A percentile compares a stretch with the other conserved stretches of the same genome.
These are phyloP conservation scores for Aspergillus sp. DNA, from an alignment of 2,329 filamentous ascomycete genomes.

Conservation along the genomic window DNA sequence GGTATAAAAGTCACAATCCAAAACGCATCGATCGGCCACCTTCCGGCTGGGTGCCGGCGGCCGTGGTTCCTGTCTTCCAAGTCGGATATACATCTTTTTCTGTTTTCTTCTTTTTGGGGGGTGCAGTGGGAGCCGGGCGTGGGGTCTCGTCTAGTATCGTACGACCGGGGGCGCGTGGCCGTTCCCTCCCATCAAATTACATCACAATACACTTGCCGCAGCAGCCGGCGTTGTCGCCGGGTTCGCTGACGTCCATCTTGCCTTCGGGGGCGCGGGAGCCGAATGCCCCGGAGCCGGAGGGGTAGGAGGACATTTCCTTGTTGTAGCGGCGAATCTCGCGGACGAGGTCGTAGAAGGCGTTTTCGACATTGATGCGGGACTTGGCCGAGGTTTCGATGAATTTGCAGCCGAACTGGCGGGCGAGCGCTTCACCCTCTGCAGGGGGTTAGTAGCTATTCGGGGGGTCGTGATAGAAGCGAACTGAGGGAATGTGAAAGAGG, in stretches of 20 bases:
- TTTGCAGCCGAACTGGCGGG: constrained; percentile 86
- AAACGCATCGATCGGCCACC: constrained; percentile 20
- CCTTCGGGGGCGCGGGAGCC: constrained; percentile 57
- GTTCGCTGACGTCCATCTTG: constrained; percentile 73
- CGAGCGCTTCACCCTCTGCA: constrained; percentile 83
- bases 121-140: neutral
- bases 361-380: constrained; percentile 96
- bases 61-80: constrained; percentile 14
- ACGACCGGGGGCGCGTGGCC: constrained; percentile 15
- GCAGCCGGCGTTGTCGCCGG: constrained; percentile 61
- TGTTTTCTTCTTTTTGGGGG: constrained; percentile 14
- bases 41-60: constrained; percentile 17
- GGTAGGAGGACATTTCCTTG: constrained; percentile 92
- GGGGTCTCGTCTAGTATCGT: neutral
- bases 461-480: neutral
- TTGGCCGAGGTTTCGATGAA: constrained; percentile 99
- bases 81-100: constrained; percentile 10
- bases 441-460: constrained; percentile 7
- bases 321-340: constrained; percentile 98
- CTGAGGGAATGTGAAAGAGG: neutral
- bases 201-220: constrained; percentile 85
- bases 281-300: constrained; percentile 63
- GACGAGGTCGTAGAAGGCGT: constrained; percentile 97
- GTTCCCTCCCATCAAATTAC: constrained; percentile 36
- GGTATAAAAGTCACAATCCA: constrained; percentile 23